phyloP scores from a whole-genome alignment of 1,139 yeast species.

The Yamadazyma atmosphaerica region DNA sequence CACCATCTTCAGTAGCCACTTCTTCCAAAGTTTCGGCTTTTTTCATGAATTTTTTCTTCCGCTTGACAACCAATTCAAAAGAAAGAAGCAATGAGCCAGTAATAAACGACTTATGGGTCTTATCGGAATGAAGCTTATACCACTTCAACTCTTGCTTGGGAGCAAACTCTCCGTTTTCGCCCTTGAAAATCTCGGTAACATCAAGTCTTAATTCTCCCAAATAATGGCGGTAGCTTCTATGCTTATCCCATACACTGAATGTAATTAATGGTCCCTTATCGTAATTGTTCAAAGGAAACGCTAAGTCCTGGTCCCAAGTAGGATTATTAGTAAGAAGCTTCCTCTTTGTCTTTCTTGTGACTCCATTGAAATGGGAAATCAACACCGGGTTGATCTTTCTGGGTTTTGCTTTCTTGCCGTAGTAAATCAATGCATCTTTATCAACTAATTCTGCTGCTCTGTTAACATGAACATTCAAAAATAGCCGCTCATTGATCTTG shows the following conservation, averaged over 20 bases:
- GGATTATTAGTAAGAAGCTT: conserved; percentile 44
- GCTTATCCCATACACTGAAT: conserved; percentile 49
- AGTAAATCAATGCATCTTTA: conserved; percentile 9
- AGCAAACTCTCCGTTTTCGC: conserved; percentile 17
- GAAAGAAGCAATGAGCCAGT: conserved; percentile 59
- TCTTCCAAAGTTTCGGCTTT: conserved; percentile 8
- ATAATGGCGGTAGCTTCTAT: conserved; percentile 46
- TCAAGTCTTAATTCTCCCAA: conserved; percentile 57
- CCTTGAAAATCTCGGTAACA: conserved; percentile 41
- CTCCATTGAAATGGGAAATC: conserved; percentile 33
- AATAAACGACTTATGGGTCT: conserved; percentile 46
- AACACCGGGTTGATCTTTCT: conserved; percentile 38
- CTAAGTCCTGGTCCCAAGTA: conserved; percentile 43
- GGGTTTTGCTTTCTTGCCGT: conserved; percentile 9
- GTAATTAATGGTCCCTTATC: conserved; percentile 33
- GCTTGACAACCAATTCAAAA: conserved; percentile 43
- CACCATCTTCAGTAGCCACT: conserved; percentile 3
- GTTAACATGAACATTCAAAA: conserved; percentile 33
- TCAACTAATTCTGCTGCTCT: conserved; percentile 42
- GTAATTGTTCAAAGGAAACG: conserved; percentile 29
- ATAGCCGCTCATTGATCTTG: not conserved
- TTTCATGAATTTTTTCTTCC: conserved; percentile 12
- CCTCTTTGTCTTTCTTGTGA: conserved; percentile 30
- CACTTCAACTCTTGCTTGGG: conserved; percentile 42
- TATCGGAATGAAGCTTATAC: conserved; percentile 52